Base-by-base conservation (phyloP, 2,329 filamentous ascomycete species). In the Fusarium musae region DNA sequence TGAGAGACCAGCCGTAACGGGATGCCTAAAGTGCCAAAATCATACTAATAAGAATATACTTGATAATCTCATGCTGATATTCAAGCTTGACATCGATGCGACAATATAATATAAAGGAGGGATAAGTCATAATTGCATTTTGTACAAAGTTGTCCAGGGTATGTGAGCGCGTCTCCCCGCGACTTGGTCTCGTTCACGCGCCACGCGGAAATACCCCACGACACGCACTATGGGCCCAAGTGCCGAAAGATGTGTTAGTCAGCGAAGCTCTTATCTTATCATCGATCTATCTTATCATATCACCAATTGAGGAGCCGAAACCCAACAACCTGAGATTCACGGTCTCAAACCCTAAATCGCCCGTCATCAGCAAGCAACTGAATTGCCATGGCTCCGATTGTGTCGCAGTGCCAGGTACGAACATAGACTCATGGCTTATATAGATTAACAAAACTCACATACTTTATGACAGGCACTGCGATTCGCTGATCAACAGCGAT, bases 401-500 rank as follows among this genome's bases (percentile, higher is more conserved):
- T 3, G 30, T 32, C 34, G 5, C 58, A 71, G 36, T 72, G 68
- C 5, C 59, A 72, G 59, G 68, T 69, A 44, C 2, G 30, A 40
- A 3, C 6, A 4, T 12, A 0, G 1, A 23, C 5, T 26, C 26
- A 26, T 6, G 5, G 5, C 26, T 26, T 26, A 26, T 26, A 4
- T 12, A 0, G 1, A 23, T 4, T 7, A 1, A 2, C 5, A 16
- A 16, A 2, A 11, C 21, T 37, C 3, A 68, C 36, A 37, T 10
- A 44, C 10, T 4, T 16, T 0, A 5, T 21, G 16, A 44, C 19
- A 76, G 73, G 76, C 76, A 34, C 36, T 78, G 12, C 43, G 62
- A 9, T 53, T 76, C 12, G 63, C 69, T 26, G 69, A 77, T 39
- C 60, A 52, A 1, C 58, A 97, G 90, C 72, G 95, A 92, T 61